A percentile compares a stretch with the other conserved stretches of the same genome.
These are phyloP conservation scores for Epichloe sibirici DNA, from an alignment of 2,329 filamentous ascomycete species.

Conservation along the genomic window DNA sequence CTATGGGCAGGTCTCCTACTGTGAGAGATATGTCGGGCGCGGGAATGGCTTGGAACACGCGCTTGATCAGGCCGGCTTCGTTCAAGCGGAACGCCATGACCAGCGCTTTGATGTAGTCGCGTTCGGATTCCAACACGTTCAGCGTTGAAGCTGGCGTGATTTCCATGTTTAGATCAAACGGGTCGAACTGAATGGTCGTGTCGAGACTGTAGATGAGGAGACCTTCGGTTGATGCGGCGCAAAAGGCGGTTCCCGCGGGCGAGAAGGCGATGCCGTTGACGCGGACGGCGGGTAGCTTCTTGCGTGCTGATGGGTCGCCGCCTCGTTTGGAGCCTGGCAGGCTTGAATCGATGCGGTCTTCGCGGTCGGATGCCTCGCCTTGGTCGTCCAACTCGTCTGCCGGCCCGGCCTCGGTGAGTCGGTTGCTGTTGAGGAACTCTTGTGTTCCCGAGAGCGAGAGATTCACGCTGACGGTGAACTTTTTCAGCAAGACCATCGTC, in stretches of 20 bases:
- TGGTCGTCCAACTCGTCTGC: constrained; percentile 73
- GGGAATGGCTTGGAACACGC: constrained; percentile 77
- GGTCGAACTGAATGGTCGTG: constrained; percentile 74
- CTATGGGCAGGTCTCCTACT: constrained; percentile 64
- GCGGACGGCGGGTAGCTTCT: constrained; percentile 66
- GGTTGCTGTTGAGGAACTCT: constrained; percentile 88
- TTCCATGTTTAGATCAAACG: constrained; percentile 88
- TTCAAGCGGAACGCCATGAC: constrained; percentile 97
- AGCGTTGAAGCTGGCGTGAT: constrained; percentile 84
- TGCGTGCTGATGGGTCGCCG: constrained; percentile 66
- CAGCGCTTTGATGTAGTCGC: constrained; percentile 80
- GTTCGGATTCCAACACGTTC: constrained; percentile 49
- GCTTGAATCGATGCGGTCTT: constrained; percentile 66
- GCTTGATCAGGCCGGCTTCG: constrained; percentile 66
- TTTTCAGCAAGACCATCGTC: constrained; percentile 83
- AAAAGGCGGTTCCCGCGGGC: constrained; percentile 81
- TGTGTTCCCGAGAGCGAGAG: constrained; percentile 92
- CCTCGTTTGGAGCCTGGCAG: constrained; percentile 81
- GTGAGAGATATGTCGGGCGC: constrained; percentile 62
- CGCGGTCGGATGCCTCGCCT: constrained; percentile 78
- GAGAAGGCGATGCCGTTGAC: constrained; percentile 80
- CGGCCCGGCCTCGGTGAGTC: constrained; percentile 83
- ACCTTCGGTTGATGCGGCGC: constrained; percentile 88
- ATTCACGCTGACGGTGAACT: constrained; percentile 92
- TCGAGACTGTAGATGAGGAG: constrained; percentile 90